Percentiles rank a stretch among this genome's conserved stretches.
These are phyloP conservation scores for Solanum dulcamara DNA, from an alignment of 257 asterid species.

Conservation along the genomic window DNA sequence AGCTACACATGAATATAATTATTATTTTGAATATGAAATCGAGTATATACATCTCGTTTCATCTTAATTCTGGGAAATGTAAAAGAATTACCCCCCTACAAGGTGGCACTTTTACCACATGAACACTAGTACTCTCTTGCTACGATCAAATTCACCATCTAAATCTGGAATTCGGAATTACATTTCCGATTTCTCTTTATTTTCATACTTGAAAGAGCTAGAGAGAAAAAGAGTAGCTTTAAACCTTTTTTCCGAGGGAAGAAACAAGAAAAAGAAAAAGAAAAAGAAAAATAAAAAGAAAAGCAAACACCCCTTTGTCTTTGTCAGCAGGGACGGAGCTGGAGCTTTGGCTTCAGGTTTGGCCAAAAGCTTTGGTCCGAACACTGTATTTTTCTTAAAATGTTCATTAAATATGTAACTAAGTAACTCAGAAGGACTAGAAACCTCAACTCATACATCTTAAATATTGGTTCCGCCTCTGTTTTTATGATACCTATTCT, in stretches of 20 bases:
- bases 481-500: neutral
- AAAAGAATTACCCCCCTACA: neutral
- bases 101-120: neutral
- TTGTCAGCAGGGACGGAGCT: neutral
- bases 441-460: neutral
- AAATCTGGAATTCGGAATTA: neutral
- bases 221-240: neutral
- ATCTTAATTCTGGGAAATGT: neutral
- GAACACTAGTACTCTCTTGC: neutral
- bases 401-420: neutral
- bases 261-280: neutral
- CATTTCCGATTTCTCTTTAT: neutral
- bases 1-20: neutral
- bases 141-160: neutral
- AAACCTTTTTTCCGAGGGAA: neutral
- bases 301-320: neutral
- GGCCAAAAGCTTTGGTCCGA: neutral
- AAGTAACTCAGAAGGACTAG: neutral
- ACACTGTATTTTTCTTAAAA: neutral
- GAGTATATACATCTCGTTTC: neutral
- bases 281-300: no score
- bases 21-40: neutral
- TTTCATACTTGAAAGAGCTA: neutral
- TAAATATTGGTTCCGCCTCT: neutral
- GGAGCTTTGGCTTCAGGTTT: no score